A percentile compares a stretch with the other conserved stretches of the same genome.
Evolutionary conservation across 345 rosid species (phyloP).

Genomic region (Barbarea vulgaris): DNA sequence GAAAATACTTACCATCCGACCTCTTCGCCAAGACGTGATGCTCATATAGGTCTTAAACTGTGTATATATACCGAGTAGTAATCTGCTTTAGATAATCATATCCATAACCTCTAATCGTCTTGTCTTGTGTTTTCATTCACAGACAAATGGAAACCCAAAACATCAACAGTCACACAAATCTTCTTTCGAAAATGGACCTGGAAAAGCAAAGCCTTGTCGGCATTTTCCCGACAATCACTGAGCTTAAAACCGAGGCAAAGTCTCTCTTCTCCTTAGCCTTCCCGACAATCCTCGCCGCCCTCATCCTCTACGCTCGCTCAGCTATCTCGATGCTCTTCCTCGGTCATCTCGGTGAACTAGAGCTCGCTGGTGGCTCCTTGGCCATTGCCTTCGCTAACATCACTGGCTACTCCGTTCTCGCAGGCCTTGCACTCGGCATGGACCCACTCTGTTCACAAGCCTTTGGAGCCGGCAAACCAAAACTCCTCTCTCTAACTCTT

Average conservation of each 20-base stretch:
- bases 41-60: background rate
- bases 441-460: conserved; percentile 97
- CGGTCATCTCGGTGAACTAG: conserved; percentile 78
- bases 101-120: conserved; percentile 2
- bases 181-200: conserved; percentile 22
- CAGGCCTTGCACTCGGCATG: conserved; percentile 91
- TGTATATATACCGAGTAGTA: background rate
- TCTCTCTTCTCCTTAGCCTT: conserved; percentile 75
- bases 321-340: conserved; percentile 91
- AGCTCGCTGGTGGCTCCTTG: conserved; percentile 89
- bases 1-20: no score
- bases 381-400: conserved; percentile 95
- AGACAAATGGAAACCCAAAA: conserved; percentile 28
- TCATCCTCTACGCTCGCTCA: conserved; percentile 86
- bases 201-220: conserved; percentile 24
- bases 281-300: conserved; percentile 81
- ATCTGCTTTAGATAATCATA: background rate
- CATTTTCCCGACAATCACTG: conserved; percentile 42
- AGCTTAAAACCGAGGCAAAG: conserved; percentile 55
- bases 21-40: no score
- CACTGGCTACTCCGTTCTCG: conserved; percentile 90
- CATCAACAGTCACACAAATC: conserved; percentile 14
- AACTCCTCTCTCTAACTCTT: conserved; percentile 78
- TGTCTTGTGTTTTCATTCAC: conserved; percentile 18
- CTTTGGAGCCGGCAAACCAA: conserved; percentile 83